Evolutionary conservation across 2,329 filamentous ascomycete genomes (phyloP), one percentile per base, ranked within the genome.

Genomic region (Pseudocercospora cruenta): DNA sequence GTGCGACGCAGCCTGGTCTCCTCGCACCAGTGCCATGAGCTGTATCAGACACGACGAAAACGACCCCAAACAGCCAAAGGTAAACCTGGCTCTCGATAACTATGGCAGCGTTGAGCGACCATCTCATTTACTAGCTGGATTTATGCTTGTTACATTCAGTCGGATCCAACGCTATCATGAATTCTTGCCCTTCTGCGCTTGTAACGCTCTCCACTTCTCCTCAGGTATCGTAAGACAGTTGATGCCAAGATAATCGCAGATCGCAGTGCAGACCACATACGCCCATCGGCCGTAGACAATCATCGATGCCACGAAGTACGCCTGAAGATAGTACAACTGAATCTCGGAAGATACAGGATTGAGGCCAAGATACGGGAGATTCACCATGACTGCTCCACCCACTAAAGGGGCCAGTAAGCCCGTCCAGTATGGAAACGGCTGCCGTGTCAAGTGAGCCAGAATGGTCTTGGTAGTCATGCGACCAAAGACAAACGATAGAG

Each of bases 401-500:
- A 97, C 86, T 45, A 99, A 88, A 7, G 95, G 95, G 36, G 87
- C 88, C 43, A 98, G 85, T 86, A 98, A 91, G 58, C 95, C 86
- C 10, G 95, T 98, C 93, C 94, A 98, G 85, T 92, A 96, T 1
- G 95, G 95, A 81, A 98, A 99, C 3, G 94, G 92, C 78, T 98
- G 95, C 69, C 88, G 88, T 1, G 95, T 95, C 60, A 99, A 84
- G 79, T 99, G 95, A 2, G 95, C 94, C 19, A 99, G 88, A 76
- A 99, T 99, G 80, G 98, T 98, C 84, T 98, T 99, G 45, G 95
- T 99, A 0, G 95, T 98, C 90, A 99, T 93, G 72, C 95, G 91
- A 39, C 95, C 95, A 79, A 99, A 98, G 66, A 97, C 95, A 74
- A 98, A 94, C n/a, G 92, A 91, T 85, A 98, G 91, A 66, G 92